phyloP scores from a whole-genome alignment of 164 flowering plant species.

The Buxus sempervirens region DNA sequence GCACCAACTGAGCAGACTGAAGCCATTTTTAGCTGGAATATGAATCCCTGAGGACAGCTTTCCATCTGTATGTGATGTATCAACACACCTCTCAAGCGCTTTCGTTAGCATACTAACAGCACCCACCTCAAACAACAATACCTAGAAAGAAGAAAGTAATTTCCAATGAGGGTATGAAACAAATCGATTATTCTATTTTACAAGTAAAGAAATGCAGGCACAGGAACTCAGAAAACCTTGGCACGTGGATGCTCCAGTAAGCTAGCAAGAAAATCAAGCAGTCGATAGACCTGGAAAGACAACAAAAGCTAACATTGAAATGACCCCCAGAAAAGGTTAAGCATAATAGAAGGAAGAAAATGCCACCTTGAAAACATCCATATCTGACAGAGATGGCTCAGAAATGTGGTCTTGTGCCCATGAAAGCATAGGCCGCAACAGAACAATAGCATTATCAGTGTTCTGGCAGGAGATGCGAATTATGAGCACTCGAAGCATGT shows the following conservation, averaged over 20 bases:
- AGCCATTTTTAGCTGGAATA: conserved; percentile 30
- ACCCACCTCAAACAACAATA: conserved; percentile 56
- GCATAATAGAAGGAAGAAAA: not conserved
- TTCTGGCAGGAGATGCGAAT: conserved; percentile 70
- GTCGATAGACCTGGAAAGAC: conserved; percentile 52
- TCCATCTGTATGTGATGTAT: conserved; percentile 35
- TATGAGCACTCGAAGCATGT: conserved; percentile 82
- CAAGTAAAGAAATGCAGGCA: not conserved
- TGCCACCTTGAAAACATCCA: conserved; percentile 73
- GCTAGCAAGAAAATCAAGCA: conserved; percentile 67
- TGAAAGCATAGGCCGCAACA: conserved; percentile 62
- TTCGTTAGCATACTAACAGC: conserved; percentile 38
- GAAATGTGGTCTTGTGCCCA: conserved; percentile 51
- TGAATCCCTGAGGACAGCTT: conserved; percentile 32
- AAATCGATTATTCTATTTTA: not conserved
- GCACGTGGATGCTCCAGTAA: conserved; percentile 83
- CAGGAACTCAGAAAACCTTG: conserved; percentile 44
- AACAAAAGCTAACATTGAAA: not conserved
- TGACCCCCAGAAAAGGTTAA: too few relatives aligned
- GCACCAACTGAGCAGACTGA: conserved; percentile 51
- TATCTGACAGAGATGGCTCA: conserved; percentile 45
- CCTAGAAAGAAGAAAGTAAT: conserved; percentile 32
- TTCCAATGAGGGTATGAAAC: not conserved
- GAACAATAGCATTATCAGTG: conserved; percentile 50
- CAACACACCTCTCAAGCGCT: conserved; percentile 50